Evolutionary conservation across 2,329 filamentous ascomycete genomes (phyloP), one percentile per base, ranked within the genome.

Genomic region (Verticillium klebahnii): DNA sequence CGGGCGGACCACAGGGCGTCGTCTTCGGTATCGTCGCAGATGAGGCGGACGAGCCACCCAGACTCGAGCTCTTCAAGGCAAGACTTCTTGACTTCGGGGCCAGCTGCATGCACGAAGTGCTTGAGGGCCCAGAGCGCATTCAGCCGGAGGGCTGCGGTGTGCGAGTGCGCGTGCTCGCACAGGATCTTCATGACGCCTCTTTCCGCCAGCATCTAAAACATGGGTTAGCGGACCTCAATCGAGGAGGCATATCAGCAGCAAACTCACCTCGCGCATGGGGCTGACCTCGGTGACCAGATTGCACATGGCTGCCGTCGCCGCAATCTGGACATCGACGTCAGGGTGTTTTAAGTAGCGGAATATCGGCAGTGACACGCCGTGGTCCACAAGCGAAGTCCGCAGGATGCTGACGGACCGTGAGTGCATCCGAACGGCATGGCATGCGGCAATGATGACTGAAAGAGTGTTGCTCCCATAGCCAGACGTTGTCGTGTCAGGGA

Each of bases 81-180:
- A 57, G 85, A 83, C 69, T 89, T 89, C 75, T 95, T 96, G 67
- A 91, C 79, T 14, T 89, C 84, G 55, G 89, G 87, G 19, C 84
- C 83, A 6, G 90, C 86, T 25, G 87, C 88, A 65, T 90, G 84
- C 2, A 96, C 89, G 58, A 97, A 83, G 75, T 98, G 92, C 72
- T 98, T 98, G 62, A 99, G 78, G 6, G 93, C 92, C 94, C 95
- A 99, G 1, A 99, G 77, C 25, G 93, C 93, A 69, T 95, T 93
- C 31, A 96, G 82, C 29, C 92, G 87, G 60, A 98, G 80, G 56
- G 88, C 86, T n/a, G 90, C 85, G 69, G 94, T 91, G 56, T 85
- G 82, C 0, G 91, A 95, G 72, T 91, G 91, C 1, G 93, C 92
- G 72, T 97, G 91, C 67, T 91, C 86, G 70, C 93, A 96, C 1